Evolutionary conservation across 2,329 filamentous ascomycete species (phyloP).

Genomic region (Aspergillus chevalieri): DNA sequence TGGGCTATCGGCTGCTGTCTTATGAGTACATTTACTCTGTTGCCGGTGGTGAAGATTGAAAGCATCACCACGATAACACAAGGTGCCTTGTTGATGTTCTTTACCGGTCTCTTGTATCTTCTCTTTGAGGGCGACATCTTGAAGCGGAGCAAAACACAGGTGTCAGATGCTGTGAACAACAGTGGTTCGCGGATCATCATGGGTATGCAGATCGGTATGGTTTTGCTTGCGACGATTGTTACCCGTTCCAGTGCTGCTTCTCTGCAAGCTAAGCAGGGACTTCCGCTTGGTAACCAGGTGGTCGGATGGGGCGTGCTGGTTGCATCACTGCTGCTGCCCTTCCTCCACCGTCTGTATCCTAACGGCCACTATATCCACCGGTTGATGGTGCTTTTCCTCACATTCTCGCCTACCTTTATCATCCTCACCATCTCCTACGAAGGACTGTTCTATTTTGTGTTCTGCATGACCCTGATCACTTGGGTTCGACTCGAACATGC

Average conservation of each 20-base stretch:
- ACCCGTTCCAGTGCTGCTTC: slow-evolving; percentile 81
- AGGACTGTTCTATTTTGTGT: slow-evolving; percentile 89
- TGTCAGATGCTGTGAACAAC: slow-evolving; percentile 15
- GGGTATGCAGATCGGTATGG: slow-evolving; percentile 60
- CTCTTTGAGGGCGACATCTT: slow-evolving; percentile 65
- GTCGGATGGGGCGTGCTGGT: slow-evolving; percentile 73
- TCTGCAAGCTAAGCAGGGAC: slow-evolving; percentile 73
- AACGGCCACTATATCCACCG: slow-evolving; percentile 87
- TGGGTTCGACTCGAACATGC: slow-evolving; percentile 92
- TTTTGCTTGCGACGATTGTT: slow-evolving; percentile 74
- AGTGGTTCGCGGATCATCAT: slow-evolving; percentile 38
- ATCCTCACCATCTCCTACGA: slow-evolving; percentile 97
- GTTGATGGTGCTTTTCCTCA: slow-evolving; percentile 80
- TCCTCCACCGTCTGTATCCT: slow-evolving; percentile 72
- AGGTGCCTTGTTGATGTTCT: slow-evolving; percentile 72
- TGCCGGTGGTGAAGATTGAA: slow-evolving; percentile 82
- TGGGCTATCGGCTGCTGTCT: slow-evolving; percentile 72
- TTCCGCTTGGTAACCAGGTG: slow-evolving; percentile 81
- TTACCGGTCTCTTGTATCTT: slow-evolving; percentile 71
- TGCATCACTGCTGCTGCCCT: slow-evolving; percentile 68
- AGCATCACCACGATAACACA: slow-evolving; percentile 64
- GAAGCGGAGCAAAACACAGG: slow-evolving; percentile 31
- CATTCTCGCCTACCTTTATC: slow-evolving; percentile 88
- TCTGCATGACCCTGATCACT: slow-evolving; percentile 71
- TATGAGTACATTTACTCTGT: slow-evolving; percentile 86